Evolutionary conservation across 495 filamentous ascomycete species (phyloP), one percentile per base, ranked within the genome.

Genomic region (Astrothelium subdiscretum): DNA sequence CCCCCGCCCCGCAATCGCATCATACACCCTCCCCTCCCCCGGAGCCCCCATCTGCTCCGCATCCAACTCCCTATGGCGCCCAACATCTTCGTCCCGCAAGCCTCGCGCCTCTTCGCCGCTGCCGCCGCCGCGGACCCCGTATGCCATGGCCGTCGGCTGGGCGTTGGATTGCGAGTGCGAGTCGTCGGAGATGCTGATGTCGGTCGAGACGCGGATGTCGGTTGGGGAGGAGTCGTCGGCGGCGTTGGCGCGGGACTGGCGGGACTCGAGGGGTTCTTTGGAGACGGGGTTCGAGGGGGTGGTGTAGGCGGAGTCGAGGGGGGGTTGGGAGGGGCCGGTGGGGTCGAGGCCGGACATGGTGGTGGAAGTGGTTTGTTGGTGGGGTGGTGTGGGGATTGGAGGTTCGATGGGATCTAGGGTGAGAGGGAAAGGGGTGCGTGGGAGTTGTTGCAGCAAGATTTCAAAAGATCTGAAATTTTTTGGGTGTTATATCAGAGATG

Each of bases 1-100:
- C 24, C 43, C 40, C 42, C 61, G 26, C 32, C 68, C 70, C 62
- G 51, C 62, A 10, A 76, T 71, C 32, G 70, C 68, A 61, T 71
- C 67, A 22, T 64, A 65, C n/a, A 77, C 67, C 29, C 64, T 62
- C 20, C 72, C 75, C 59, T 78, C 75, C 26, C 71, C 75, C 22
- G 65, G 64, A 31, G 68, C 67, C 11, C 60, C 68, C 70, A 78
- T 72, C 63, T 76, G 72, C 58, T 74, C 66, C 2, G 66, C 74
- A 58, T 76, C 72, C 42, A 74, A 64, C 67, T 75, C 73, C 5
- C 72, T 67, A 44, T 71, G 67, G 13, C 66, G 57, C 8, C 74
- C 74, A n/a, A 73, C 65, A 54, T 71, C 67, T 58, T 75, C 72
- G 22, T 70, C 64, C 10, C 63, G 67, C 31, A 65, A 31, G 2